Percentiles rank a stretch among this genome's conserved stretches.
Conservation (phyloP, 129 eudicot genomes). For the Helichrysum umbraculigerum region DNA sequence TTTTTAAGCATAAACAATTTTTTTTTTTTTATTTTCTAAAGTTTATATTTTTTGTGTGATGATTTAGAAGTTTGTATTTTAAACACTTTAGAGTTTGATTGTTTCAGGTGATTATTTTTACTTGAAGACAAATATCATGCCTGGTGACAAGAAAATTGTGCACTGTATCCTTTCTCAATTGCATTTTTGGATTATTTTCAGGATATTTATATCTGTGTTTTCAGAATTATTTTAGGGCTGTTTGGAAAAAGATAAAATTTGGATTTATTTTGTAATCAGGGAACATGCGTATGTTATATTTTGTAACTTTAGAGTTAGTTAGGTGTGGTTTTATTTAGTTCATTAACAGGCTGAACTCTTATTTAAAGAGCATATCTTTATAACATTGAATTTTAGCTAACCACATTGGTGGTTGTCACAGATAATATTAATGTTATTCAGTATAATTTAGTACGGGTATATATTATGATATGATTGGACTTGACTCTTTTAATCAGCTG, state of each 20-base stretch:
- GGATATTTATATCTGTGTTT: neutral
- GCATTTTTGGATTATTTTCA: neutral
- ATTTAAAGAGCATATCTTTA: no score
- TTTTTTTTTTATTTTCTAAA: neutral
- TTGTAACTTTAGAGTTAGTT: no score
- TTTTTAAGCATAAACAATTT: constrained; percentile 4
- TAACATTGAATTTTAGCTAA: neutral
- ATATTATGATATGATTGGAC: constrained; percentile 9
- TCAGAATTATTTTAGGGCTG: neutral
- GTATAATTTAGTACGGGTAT: neutral
- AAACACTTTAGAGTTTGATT: neutral
- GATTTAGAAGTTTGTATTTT: constrained; percentile 7
- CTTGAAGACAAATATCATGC: constrained; percentile 48
- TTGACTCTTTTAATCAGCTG: constrained; percentile 43
- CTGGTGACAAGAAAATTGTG: constrained; percentile 59
- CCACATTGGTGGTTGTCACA: no score
- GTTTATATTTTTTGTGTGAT: neutral
- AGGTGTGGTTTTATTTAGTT: no score
- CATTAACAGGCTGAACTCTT: no score
- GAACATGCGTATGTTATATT: neutral
- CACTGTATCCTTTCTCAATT: constrained; percentile 53
- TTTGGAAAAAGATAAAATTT: neutral
- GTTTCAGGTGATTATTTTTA: constrained; percentile 20
- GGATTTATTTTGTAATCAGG: no score
- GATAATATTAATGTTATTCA: no score